Evolutionary conservation across 1,139 yeast species (phyloP), one percentile per base, ranked within the genome.

Genomic region (Hemisphaericaspora xylanilytica): DNA sequence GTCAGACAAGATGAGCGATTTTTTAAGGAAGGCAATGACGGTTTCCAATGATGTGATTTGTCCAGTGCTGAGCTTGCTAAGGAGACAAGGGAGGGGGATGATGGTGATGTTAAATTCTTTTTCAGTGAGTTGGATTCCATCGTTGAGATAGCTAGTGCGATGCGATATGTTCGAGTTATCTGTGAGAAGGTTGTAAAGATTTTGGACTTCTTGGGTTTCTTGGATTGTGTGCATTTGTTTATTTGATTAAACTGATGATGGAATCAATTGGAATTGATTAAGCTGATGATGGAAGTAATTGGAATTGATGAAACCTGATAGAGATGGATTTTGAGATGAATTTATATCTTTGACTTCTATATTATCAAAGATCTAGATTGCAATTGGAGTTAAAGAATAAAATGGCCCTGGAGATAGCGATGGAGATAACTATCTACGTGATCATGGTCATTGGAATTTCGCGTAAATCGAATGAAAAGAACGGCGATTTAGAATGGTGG

Each of bases 21-120:
- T 69, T 24, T 44, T 44, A 10, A 44, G 35, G 24, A 39, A 50
- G 8, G 52, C 49, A 14, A 35, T 26, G 9, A 42, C 30, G 2
- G 44, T 44, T 27, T 46, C 48, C 14, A 40, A 26, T n/a, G 52
- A 38, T 5, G 44, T 37, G 10, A 36, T 33, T 31, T 41, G 20
- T 4, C 52, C 53, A 3, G 16, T 30, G 11, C 40, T 32, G 3
- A 52, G 24, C 34, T 38, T 42, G n/a, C 20, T 14, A 12, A 35
- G 35, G 27, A 44, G 31, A 24, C 18, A 15, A 9, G 29, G 18
- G 6, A 39, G 28, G 3, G 47, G 35, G 4, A 34, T 18, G 8
- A 35, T 27, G 6, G 47, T 44, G 6, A 44, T 42, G 22, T 80
- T 73, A 65, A 84, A 84, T 49, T 58, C 59, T 51, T 39, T 41